Conservation (phyloP, 176 grass and related monocot genomes). For the Triticum urartu region DNA sequence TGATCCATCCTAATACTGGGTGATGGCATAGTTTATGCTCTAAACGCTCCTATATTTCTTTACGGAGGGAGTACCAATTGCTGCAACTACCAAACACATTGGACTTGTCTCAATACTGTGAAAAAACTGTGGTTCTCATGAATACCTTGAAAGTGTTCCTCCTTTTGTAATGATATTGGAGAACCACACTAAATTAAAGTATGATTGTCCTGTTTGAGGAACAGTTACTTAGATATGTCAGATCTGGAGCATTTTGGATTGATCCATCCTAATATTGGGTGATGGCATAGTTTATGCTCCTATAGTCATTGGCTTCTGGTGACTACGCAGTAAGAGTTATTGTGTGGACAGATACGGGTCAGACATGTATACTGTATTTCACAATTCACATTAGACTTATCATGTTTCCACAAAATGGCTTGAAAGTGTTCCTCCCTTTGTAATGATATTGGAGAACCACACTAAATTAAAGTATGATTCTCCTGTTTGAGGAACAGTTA, state of each 20-base stretch:
- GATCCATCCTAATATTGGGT: slow-evolving; percentile 53
- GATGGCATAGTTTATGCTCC: slow-evolving; percentile 57
- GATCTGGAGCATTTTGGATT: slow-evolving; percentile 42
- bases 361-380: background rate
- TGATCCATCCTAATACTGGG: slow-evolving; percentile 52
- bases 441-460: background rate
- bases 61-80: background rate
- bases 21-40: slow-evolving; percentile 30
- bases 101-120: background rate
- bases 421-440: background rate
- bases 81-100: background rate
- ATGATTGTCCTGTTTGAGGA: slow-evolving; percentile 8
- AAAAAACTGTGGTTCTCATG: background rate
- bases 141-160: background rate
- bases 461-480: background rate
- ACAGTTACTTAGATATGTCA: background rate
- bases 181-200: background rate
- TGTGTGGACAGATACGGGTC: slow-evolving; percentile 69
- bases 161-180: background rate
- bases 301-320: slow-evolving; percentile 50
- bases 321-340: slow-evolving; percentile 54
- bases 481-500: slow-evolving; percentile 3
- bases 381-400: no score
- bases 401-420: background rate
- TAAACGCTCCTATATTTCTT: no score